A percentile compares a stretch with the other conserved stretches of the same genome.
These are phyloP conservation scores for Cyclotella cryptica DNA, from an alignment of 108 stramenopile genomes.

Conservation along the genomic window DNA sequence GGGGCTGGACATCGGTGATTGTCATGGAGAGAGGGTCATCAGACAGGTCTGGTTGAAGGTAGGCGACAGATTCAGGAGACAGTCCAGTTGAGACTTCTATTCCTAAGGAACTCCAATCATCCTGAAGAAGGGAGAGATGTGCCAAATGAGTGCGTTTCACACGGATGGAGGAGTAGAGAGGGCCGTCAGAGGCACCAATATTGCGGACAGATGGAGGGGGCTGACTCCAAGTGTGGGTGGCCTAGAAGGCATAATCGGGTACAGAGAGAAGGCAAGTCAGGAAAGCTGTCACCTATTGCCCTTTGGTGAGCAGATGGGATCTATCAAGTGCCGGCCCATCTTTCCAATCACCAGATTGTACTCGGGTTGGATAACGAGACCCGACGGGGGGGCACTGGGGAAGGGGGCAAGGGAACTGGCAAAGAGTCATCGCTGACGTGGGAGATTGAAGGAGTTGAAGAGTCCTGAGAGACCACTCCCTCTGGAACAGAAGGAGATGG, in stretches of 20 bases:
- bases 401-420: background rate
- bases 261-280: background rate
- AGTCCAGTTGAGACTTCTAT: background rate
- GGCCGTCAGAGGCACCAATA: background rate
- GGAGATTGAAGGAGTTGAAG: background rate
- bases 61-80: background rate
- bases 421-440: too few relatives aligned
- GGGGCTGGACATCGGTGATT: background rate
- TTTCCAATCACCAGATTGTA: background rate
- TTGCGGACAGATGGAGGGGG: background rate
- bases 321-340: background rate
- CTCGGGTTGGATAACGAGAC: background rate
- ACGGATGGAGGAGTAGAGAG: background rate
- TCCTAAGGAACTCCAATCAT: background rate
- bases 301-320: background rate
- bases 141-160: background rate
- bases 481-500: background rate
- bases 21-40: background rate
- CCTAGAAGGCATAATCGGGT: background rate
- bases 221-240: background rate
- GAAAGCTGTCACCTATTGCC: background rate
- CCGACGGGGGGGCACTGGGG: background rate
- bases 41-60: background rate
- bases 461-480: background rate
- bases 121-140: conserved; percentile 2